phyloP scores from a whole-genome alignment of 441 rosid species.

The Mallotus repandus region DNA sequence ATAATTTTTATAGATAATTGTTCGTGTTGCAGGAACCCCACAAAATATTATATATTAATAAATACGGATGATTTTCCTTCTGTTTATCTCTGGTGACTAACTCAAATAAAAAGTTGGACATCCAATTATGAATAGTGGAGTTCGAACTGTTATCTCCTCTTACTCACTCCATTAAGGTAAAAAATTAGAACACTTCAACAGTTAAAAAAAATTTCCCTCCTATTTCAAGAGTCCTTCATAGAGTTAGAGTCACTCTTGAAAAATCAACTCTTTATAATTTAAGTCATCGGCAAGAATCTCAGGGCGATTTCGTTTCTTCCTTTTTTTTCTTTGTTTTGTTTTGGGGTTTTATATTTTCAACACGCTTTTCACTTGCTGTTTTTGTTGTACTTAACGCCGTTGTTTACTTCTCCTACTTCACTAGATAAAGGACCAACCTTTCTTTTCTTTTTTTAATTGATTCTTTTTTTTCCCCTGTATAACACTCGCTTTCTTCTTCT shows the following conservation, averaged over 20 bases:
- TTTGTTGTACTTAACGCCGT: conserved; percentile 25
- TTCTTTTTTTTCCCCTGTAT: conserved; percentile 3
- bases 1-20: no score
- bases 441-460: neutral
- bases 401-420: conserved; percentile 27
- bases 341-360: neutral
- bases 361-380: conserved; percentile 5
- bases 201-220: no score
- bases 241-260: neutral
- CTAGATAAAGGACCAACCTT: neutral
- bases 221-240: neutral
- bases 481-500: conserved; percentile 5
- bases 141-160: no score
- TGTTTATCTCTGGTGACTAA: no score
- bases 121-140: no score
- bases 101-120: no score
- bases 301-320: neutral
- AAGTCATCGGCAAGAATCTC: neutral
- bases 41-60: no score
- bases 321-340: neutral
- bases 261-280: neutral
- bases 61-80: no score
- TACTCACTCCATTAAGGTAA: no score
- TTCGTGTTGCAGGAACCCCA: no score
- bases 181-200: no score